Evolutionary conservation across 257 asterid genomes (phyloP).

Genomic region (Ligustrum vulgare): DNA sequence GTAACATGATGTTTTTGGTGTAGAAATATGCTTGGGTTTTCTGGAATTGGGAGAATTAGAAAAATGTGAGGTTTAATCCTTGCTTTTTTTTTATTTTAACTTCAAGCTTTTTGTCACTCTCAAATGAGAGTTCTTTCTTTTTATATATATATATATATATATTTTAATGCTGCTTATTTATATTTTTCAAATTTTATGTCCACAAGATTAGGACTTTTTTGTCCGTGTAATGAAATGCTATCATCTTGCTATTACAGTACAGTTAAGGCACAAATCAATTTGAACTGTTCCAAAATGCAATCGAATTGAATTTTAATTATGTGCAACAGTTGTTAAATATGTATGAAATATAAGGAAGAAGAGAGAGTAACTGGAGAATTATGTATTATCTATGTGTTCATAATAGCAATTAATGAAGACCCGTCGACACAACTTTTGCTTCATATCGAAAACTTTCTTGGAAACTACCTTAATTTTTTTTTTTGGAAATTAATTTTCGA

Average conservation of each 20-base stretch:
- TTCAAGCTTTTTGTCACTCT: neutral
- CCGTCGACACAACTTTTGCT: too few relatives aligned
- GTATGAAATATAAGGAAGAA: neutral
- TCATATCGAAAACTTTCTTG: too few relatives aligned
- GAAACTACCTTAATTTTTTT: too few relatives aligned
- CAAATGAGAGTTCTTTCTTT: neutral
- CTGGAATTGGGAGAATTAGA: neutral
- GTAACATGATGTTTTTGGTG: neutral
- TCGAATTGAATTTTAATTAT: neutral
- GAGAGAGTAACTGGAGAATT: neutral
- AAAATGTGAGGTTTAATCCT: neutral
- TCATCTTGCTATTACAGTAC: neutral
- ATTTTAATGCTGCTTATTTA: neutral
- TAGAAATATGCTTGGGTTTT: neutral
- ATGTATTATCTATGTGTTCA: neutral
- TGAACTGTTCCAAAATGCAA: neutral
- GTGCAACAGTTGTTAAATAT: neutral
- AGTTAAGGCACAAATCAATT: neutral
- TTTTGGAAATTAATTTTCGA: too few relatives aligned
- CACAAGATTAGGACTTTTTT: neutral
- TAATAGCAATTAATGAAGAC: neutral
- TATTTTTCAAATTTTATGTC: neutral
- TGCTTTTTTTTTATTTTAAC: neutral
- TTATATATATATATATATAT: too few relatives aligned
- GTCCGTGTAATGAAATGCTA: neutral